Base-by-base conservation (phyloP, 2,329 filamentous ascomycete genomes). In the Monosporascus sp. region DNA sequence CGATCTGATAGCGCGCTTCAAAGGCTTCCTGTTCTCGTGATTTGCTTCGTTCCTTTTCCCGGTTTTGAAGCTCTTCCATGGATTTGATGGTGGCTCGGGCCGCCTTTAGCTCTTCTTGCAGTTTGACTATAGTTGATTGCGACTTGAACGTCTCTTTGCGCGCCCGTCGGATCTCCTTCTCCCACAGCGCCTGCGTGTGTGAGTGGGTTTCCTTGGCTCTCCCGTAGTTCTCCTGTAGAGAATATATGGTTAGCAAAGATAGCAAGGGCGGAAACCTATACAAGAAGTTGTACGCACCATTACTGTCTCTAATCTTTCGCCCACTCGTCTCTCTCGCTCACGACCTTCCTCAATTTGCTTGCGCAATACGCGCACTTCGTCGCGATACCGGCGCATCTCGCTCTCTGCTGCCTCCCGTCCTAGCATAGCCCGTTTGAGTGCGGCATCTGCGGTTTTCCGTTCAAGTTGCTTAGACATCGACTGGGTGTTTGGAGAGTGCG, bases 101-200 rank as follows among this genome's bases (percentile, higher is more conserved):
- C 0, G 81, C 72, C 65, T 89, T 89, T 58, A 89, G 76, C 62
- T 90, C 86, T 61, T 89, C 87, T 65, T 89, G 85, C n/a, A 87
- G 67, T 65, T 88, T 88, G 61, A 89, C 81, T 35, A 85, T 78
- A 11, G 74, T 70, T 3, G 85, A 88, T 60, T 88, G 85, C n/a
- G 82, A 80, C 65, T 89, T 89, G 76, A 89, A 89, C 2, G 83
- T 84, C 61, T 90, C 87, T 61, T 90, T 90, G 48, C 85, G 77
- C 9, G 82, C 79, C 52, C 83, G 78, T 51, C 86, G 80, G 44
- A 89, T 84, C 67, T 90, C 87, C 66, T 89, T 89, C 62, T 90
- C 87, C 80, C 86, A 89, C 9, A 88, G 70, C 20, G 81, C 72
- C 67, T 86, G 81, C 9, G 83, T 84, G 64, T 87, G 83, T 39